Base-by-base conservation (phyloP, 441 rosid species). In the Metrosideros polymorpha region DNA sequence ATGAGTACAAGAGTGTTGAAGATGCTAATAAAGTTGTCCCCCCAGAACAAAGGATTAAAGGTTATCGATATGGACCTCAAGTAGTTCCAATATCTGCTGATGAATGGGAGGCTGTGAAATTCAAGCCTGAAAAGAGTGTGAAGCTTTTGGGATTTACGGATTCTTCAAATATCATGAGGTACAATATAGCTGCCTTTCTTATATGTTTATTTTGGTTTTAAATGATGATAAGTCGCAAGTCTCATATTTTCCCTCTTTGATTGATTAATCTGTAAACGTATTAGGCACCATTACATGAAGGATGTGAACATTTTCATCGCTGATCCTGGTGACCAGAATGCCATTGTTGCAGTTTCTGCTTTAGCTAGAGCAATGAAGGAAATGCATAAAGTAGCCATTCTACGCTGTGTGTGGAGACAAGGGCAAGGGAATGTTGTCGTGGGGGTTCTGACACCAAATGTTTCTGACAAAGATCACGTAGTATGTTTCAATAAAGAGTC, bases 331-430 rank as follows among this genome's bases (percentile, higher is more conserved):
- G 95, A 98, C 87, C 85, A 89, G 86, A 89, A 91, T 87, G 97
- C 94, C 85, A 89, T 87, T 47, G 83, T 94, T 59, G 97, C 98
- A 29, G 92, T 93, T 91, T 98, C 99, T 90, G 97, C 99, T 59
- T 76, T 98, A 84, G 98, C 98, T n/a, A 93, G 98, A 91, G 99
- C 97, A 87, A 95, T 95, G 99, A 94, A 91, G 90, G 93, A 94
- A 92, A 88, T 90, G 92, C 93, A 93, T 86, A 94, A 90, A 89
- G 97, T 95, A 83, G 98, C 98, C 83, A 94, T 98, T 88, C 84
- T 95, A 87, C 98, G 99, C 27, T 98, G 99, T 89, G 99, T 95
- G 87, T 98, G 99, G 99, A 94, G 97, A 91, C 95, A 95, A 84
- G 98, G 98, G 83, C 98, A 92, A 87, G 92, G 92, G 57, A 95